Evolutionary conservation across 768 basidiomycete genomes (phyloP), one percentile per base, ranked within the genome.

Genomic region (Mycena rosella): DNA sequence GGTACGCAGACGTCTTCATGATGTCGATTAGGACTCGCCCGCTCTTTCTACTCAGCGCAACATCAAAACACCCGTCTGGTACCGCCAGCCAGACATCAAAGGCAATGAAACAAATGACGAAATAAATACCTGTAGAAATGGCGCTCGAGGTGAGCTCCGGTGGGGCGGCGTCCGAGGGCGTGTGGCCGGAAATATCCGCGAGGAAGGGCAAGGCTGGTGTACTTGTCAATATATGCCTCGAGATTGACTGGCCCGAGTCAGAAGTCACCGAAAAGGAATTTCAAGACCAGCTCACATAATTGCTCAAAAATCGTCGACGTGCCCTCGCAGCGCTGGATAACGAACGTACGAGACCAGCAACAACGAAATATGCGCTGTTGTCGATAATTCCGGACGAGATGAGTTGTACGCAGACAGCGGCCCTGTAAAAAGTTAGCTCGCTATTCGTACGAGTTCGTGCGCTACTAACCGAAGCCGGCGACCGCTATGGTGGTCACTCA

Each of bases 401-500:
- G 42, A 44, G 42, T 13, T 44, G 20, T 18, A 20, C 42, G 20
- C 42, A 20, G 20, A 44, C 42, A n/a, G 42, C 42, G n/a, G 42
- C 42, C 20, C 42, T 44, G 42, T 38, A 17, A 3, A 15, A 56
- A 61, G n/a, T n/a, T n/a, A n/a, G n/a, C n/a, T n/a, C n/a, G n/a
- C 62, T 38, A 52, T 36, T 42, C 15, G 5, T 34, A 8, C 24
- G 10, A n/a, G 7, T 38, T 64, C 77, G 74, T 72, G 38, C 8
- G 38, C 57, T 11, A 76, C 86, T 53, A 61, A 91, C 90, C 92
- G 86, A 62, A 94, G 83, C 44, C 93, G 85, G 66, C 93, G 80
- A 17, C 93, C 92, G 91, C 84, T 93, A 94, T 94, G 5, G 93
- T 95, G 7, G 93, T 94, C 63, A 93, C 76, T 77, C 95, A 93